phyloP scores from a whole-genome alignment of 495 filamentous ascomycete genomes.

The Penicillium riverlandense region DNA sequence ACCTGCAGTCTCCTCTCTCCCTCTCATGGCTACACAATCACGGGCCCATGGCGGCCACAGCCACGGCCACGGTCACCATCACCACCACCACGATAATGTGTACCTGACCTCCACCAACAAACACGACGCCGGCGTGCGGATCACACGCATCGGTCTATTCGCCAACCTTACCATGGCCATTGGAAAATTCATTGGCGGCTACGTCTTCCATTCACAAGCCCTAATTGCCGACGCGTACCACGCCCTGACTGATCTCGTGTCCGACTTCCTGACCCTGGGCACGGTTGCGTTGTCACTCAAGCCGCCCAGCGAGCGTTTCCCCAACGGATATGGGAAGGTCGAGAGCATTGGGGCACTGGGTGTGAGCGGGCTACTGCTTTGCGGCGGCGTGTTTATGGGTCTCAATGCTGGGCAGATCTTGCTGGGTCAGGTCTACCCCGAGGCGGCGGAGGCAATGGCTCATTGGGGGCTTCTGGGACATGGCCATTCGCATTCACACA shows the following conservation, averaged over 20 bases:
- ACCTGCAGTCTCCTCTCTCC: background rate
- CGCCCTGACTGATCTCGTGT: constrained; percentile 87
- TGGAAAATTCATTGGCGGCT: constrained; percentile 85
- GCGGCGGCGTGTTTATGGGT: constrained; percentile 87
- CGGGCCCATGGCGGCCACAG: constrained; percentile 23
- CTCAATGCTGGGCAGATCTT: constrained; percentile 67
- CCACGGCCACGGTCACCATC: constrained; percentile 44
- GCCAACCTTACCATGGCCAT: constrained; percentile 93
- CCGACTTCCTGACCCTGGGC: constrained; percentile 84
- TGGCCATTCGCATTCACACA: constrained; percentile 59
- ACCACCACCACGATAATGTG: constrained; percentile 79
- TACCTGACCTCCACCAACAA: constrained; percentile 86
- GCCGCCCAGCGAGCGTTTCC: constrained; percentile 74
- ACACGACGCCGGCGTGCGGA: constrained; percentile 87
- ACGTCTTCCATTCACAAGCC: constrained; percentile 86
- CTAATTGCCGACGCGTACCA: constrained; percentile 94
- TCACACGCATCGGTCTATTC: constrained; percentile 85
- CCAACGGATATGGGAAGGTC: constrained; percentile 91
- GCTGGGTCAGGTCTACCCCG: constrained; percentile 73
- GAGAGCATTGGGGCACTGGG: constrained; percentile 91
- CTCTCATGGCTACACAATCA: constrained; percentile 30
- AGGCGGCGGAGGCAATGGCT: constrained; percentile 54
- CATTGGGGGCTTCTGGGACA: constrained; percentile 45
- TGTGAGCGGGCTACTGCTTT: constrained; percentile 80
- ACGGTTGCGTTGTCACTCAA: constrained; percentile 89